phyloP scores from a whole-genome alignment of 805 yeast genomes.

The Ogataea sp. region DNA sequence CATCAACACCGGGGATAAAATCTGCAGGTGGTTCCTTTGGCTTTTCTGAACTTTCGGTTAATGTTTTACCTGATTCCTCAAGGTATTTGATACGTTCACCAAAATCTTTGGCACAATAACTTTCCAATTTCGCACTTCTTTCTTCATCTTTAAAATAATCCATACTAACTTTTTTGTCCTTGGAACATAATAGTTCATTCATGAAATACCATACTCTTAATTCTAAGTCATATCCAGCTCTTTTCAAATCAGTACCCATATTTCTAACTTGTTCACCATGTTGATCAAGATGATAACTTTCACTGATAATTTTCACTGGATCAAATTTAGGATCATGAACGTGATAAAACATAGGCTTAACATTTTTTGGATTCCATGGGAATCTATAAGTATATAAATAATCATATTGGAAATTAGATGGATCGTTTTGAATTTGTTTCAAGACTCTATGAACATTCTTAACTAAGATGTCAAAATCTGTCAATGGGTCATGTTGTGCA shows the following conservation, averaged over 20 bases:
- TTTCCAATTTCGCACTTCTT: conserved; percentile 3
- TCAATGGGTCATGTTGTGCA: conserved; percentile 23
- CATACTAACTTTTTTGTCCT: conserved; percentile 7
- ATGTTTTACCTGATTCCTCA: not conserved
- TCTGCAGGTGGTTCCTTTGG: not conserved
- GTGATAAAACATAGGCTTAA: conserved; percentile 26
- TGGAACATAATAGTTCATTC: conserved; percentile 14
- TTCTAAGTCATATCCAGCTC: conserved; percentile 13
- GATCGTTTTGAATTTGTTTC: conserved; percentile 1
- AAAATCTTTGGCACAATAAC: conserved; percentile 13
- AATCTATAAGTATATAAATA: conserved; percentile 10
- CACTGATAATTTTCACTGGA: conserved; percentile 28
- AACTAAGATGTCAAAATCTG: conserved; percentile 18
- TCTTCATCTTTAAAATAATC: conserved; percentile 11
- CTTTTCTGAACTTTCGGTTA: not conserved
- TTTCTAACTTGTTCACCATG: conserved; percentile 8
- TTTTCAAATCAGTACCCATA: conserved; percentile 14
- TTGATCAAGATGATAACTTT: conserved; percentile 8
- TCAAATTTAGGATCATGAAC: conserved; percentile 42
- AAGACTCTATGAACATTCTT: conserved; percentile 4
- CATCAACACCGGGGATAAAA: not conserved
- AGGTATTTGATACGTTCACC: conserved; percentile 18
- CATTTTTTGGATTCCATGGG: conserved; percentile 12
- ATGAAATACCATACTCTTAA: conserved; percentile 14
- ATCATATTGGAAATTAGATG: conserved; percentile 1